Conservation (phyloP, 495 filamentous ascomycete species). For the Chaetomium cochliodes region DNA sequence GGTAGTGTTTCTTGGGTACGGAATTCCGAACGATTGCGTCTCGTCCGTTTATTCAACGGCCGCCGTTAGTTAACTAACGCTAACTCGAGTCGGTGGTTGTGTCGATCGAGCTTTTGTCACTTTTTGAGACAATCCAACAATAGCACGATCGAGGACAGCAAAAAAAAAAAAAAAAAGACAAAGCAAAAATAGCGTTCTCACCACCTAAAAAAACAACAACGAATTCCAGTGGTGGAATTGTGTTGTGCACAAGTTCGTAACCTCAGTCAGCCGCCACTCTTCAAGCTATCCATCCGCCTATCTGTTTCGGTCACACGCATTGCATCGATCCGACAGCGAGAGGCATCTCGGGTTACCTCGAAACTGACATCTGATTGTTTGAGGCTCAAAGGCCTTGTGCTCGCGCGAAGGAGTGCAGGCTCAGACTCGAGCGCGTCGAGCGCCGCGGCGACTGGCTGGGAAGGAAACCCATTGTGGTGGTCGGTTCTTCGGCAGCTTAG, state of each 20-base stretch:
- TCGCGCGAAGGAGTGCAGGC: constrained; percentile 3
- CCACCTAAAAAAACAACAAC: not conserved
- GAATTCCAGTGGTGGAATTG: too few relatives aligned
- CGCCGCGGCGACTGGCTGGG: not conserved
- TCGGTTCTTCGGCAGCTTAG: not conserved
- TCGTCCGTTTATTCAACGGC: not conserved
- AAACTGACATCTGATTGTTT: not conserved
- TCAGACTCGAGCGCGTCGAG: not conserved
- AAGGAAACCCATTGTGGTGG: not conserved
- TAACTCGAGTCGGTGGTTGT: too few relatives aligned
- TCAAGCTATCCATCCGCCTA: too few relatives aligned
- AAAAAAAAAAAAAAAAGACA: not conserved
- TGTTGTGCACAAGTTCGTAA: not conserved
- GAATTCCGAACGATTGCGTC: not conserved
- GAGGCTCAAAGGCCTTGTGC: not conserved
- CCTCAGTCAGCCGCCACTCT: constrained; percentile 5
- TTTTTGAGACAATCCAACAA: not conserved
- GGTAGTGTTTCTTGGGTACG: not conserved
- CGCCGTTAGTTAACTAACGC: not conserved
- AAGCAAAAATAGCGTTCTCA: not conserved
- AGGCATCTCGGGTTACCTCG: not conserved
- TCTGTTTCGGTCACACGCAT: not conserved
- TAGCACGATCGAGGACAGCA: not conserved
- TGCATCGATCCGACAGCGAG: constrained; percentile 2
- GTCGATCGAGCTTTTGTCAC: too few relatives aligned